Conservation (phyloP, 129 eudicot genomes). For the Artemisia argyi region DNA sequence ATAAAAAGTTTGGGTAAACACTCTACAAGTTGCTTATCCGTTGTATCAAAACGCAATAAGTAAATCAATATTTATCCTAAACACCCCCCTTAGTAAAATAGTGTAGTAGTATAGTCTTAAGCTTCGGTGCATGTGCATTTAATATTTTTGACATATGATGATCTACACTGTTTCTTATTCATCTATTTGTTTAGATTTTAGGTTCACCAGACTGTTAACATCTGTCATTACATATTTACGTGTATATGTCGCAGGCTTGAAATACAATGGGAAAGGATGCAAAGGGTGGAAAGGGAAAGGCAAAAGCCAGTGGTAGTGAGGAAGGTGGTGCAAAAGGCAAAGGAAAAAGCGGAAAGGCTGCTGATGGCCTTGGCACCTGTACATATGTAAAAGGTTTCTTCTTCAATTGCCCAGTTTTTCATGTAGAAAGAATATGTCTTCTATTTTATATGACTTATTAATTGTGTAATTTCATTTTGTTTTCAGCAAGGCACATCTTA, state of each 20-base stretch:
- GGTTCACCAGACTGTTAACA: too few species aligned
- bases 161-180: not conserved
- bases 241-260: not conserved
- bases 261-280: conserved; percentile 85
- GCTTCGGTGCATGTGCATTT: not conserved
- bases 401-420: not conserved
- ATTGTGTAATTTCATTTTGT: not conserved
- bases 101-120: not conserved
- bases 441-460: not conserved
- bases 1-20: too few species aligned
- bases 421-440: not conserved
- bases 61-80: too few species aligned
- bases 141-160: not conserved
- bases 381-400: conserved; percentile 88
- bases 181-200: not conserved
- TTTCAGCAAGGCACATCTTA: conserved; percentile 85
- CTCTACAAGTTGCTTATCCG: too few species aligned
- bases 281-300: conserved; percentile 90
- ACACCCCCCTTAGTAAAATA: not conserved
- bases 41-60: too few species aligned
- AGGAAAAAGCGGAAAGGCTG: conserved; percentile 81
- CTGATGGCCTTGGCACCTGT: conserved; percentile 89
- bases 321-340: conserved; percentile 85
- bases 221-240: not conserved
- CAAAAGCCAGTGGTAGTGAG: conserved; percentile 83